Conservation (phyloP, 129 eudicot species). For the Artemisia argyi region DNA sequence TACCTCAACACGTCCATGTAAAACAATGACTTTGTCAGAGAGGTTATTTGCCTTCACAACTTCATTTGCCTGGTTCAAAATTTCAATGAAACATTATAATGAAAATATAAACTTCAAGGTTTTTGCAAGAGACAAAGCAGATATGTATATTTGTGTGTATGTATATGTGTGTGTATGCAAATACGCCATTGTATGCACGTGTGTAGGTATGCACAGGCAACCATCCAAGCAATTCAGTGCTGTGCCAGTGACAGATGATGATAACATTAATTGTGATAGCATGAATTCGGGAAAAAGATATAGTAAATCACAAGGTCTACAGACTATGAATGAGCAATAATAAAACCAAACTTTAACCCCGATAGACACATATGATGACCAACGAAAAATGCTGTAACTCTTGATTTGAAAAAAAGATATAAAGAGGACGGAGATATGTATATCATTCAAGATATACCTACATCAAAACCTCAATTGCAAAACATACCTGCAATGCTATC, state of each 20-base stretch:
- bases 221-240: neutral
- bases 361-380: too few species aligned
- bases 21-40: conserved; percentile 73
- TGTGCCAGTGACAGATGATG: too few species aligned
- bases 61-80: conserved; percentile 75
- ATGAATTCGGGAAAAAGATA: too few species aligned
- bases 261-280: too few species aligned
- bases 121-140: neutral
- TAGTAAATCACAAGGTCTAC: too few species aligned
- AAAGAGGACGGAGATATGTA: too few species aligned
- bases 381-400: too few species aligned
- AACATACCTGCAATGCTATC: conserved; percentile 83
- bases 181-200: neutral
- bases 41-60: conserved; percentile 91
- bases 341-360: too few species aligned
- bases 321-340: too few species aligned
- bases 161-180: neutral
- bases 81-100: conserved; percentile 15
- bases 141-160: neutral
- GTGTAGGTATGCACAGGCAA: conserved; percentile 1
- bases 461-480: neutral
- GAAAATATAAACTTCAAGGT: conserved; percentile 13
- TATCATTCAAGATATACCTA: too few species aligned
- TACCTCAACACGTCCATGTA: conserved; percentile 99
- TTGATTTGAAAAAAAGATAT: too few species aligned